Conservation (phyloP, 2,329 filamentous ascomycete species). For the Diplodia corticola region DNA sequence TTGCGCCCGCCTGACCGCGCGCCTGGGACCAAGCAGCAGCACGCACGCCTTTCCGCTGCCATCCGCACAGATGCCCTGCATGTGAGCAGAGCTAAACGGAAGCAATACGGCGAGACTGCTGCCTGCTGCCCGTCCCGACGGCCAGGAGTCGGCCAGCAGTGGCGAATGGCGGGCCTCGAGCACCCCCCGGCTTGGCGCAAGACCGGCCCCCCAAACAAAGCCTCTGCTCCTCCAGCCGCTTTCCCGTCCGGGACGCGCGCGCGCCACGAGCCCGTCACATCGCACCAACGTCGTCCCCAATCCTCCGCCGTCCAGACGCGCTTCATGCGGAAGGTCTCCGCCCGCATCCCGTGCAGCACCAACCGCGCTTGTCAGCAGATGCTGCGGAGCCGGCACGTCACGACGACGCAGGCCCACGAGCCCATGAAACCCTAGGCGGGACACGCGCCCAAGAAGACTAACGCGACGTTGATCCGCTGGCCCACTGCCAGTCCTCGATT, state of each 20-base stretch:
- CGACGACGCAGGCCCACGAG: not conserved
- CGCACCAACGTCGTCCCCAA: not conserved
- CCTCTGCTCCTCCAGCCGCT: slow-evolving; percentile 4
- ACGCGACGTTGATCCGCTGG: slow-evolving; percentile 16
- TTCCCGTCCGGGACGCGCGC: not conserved
- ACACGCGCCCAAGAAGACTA: slow-evolving; percentile 18
- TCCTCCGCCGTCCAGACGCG: not conserved
- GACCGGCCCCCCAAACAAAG: not conserved
- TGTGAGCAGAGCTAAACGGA: slow-evolving; percentile 6
- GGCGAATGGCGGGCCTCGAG: not conserved
- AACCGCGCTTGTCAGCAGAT: not conserved
- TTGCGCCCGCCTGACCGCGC: slow-evolving; percentile 18
- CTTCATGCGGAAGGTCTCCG: slow-evolving; percentile 1
- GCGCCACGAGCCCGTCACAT: slow-evolving; percentile 6
- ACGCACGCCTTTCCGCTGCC: slow-evolving; percentile 10
- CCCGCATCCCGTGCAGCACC: not conserved
- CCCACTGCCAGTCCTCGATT: slow-evolving; percentile 4
- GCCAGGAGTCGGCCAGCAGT: not conserved
- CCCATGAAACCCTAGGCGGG: slow-evolving; percentile 14
- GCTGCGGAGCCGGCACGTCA: not conserved
- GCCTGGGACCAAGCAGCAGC: slow-evolving; percentile 6
- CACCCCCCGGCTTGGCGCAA: not conserved
- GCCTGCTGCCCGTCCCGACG: slow-evolving; percentile 8
- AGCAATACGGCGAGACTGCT: slow-evolving; percentile 9
- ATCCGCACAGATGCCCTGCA: slow-evolving; percentile 18